These are phyloP conservation scores for Coniochaeta pulveracea DNA, from an alignment of 2,329 filamentous ascomycete genomes.

Conservation along the genomic window DNA sequence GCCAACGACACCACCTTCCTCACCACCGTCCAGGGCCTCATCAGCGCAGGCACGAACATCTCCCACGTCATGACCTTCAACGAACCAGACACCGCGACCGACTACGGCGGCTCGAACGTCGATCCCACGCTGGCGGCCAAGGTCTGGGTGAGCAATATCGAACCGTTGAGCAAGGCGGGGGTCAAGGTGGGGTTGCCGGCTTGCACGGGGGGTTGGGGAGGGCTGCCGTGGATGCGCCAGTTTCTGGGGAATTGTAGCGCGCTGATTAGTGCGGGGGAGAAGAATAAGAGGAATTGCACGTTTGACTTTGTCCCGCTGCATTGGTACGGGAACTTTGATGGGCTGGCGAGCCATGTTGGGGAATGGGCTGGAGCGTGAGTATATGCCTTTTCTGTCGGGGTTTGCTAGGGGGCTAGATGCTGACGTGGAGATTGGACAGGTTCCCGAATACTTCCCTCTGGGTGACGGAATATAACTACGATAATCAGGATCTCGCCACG, in stretches of 20 bases:
- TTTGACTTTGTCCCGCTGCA: slow-evolving; percentile 54
- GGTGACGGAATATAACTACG: slow-evolving; percentile 67
- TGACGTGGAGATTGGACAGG: slow-evolving; percentile 20
- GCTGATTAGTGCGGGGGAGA: slow-evolving; percentile 33
- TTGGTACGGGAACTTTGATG: slow-evolving; percentile 61
- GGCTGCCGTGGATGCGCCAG: slow-evolving; percentile 54
- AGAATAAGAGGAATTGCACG: slow-evolving; percentile 36
- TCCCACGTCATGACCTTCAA: slow-evolving; percentile 66
- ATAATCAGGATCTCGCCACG: slow-evolving; percentile 39
- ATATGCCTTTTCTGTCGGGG: background rate
- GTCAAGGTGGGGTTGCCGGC: slow-evolving; percentile 60
- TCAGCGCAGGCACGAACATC: slow-evolving; percentile 44
- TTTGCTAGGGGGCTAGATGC: no score
- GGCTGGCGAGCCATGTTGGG: slow-evolving; percentile 55
- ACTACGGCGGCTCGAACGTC: slow-evolving; percentile 52
- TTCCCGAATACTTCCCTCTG: slow-evolving; percentile 55
- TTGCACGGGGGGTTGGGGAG: slow-evolving; percentile 48
- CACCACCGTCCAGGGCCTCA: slow-evolving; percentile 41
- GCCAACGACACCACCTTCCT: slow-evolving; percentile 48
- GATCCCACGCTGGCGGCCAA: slow-evolving; percentile 48
- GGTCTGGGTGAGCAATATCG: slow-evolving; percentile 60
- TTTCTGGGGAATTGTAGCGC: slow-evolving; percentile 55
- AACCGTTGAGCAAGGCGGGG: slow-evolving; percentile 53
- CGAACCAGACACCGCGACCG: slow-evolving; percentile 54
- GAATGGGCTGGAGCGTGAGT: slow-evolving; percentile 36